These are phyloP conservation scores for Camillea tinctor DNA, from an alignment of 2,329 filamentous ascomycete species.

Conservation along the genomic window DNA sequence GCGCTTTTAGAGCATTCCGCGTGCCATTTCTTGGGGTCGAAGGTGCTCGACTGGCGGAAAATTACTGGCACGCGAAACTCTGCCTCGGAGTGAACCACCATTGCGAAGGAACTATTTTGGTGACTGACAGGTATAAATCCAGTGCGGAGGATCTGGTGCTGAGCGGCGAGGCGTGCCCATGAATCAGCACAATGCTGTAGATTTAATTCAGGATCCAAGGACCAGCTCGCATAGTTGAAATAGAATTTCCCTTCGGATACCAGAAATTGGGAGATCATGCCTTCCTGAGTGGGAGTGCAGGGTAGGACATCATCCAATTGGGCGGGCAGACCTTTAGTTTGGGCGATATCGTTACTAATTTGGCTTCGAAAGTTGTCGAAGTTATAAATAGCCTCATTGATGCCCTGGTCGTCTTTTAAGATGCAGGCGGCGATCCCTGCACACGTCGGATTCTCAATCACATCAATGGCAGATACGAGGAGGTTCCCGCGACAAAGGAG, in stretches of 20 bases:
- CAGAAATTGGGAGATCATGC: slow-evolving; percentile 74
- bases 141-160: slow-evolving; percentile 72
- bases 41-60: slow-evolving; percentile 16
- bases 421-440: slow-evolving; percentile 31
- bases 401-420: not conserved
- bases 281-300: slow-evolving; percentile 76
- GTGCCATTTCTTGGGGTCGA: slow-evolving; percentile 40
- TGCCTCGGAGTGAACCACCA: slow-evolving; percentile 59
- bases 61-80: slow-evolving; percentile 19
- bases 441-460: slow-evolving; percentile 63
- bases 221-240: slow-evolving; percentile 68
- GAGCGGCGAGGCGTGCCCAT: slow-evolving; percentile 54
- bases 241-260: slow-evolving; percentile 68
- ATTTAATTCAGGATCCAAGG: slow-evolving; percentile 42
- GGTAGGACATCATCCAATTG: slow-evolving; percentile 62
- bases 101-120: slow-evolving; percentile 63
- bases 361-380: slow-evolving; percentile 38
- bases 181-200: slow-evolving; percentile 47
- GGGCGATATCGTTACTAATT: slow-evolving; percentile 30
- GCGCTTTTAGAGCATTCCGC: slow-evolving; percentile 32
- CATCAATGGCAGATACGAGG: slow-evolving; percentile 64
- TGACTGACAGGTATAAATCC: slow-evolving; percentile 68
- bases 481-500: slow-evolving; percentile 60
- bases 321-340: slow-evolving; percentile 13
- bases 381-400: slow-evolving; percentile 33